Evolutionary conservation across 176 grass and related monocot species (phyloP).

Genomic region (Musa troglodytarum): DNA sequence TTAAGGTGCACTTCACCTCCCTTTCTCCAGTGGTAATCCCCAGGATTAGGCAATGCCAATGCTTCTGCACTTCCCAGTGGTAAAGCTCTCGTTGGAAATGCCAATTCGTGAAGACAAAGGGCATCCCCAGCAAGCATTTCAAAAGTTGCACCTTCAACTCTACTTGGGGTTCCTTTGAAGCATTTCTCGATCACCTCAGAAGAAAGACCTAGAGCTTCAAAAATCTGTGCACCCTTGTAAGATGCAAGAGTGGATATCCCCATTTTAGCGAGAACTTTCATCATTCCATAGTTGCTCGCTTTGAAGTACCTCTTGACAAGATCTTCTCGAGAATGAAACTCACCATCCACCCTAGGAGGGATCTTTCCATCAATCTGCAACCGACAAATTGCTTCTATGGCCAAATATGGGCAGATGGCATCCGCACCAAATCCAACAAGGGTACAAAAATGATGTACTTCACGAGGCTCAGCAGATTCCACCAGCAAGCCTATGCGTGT

Average conservation of each 20-base stretch:
- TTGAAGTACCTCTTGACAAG: conserved; percentile 78
- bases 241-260: conserved; percentile 98
- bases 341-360: conserved; percentile 42
- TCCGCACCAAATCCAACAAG: conserved; percentile 94
- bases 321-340: conserved; percentile 50
- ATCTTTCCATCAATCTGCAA: conserved; percentile 90
- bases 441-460: conserved; percentile 97
- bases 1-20: conserved; percentile 93
- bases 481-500: conserved; percentile 72
- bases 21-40: conserved; percentile 97
- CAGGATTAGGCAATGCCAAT: conserved; percentile 71
- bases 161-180: conserved; percentile 83
- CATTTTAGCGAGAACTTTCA: conserved; percentile 99
- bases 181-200: conserved; percentile 78
- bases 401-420: conserved; percentile 88
- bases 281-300: conserved; percentile 86
- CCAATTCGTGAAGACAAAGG: conserved; percentile 78
- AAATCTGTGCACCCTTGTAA: conserved; percentile 99
- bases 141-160: conserved; percentile 88
- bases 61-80: conserved; percentile 83
- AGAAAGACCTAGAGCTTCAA: conserved; percentile 94
- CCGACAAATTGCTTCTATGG: conserved; percentile 82
- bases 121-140: conserved; percentile 91
- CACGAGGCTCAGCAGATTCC: conserved; percentile 92
- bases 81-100: conserved; percentile 62